A percentile compares a stretch with the other conserved stretches of the same genome.
Conservation (phyloP, 768 basidiomycete species). For the Podaxis sp. region DNA sequence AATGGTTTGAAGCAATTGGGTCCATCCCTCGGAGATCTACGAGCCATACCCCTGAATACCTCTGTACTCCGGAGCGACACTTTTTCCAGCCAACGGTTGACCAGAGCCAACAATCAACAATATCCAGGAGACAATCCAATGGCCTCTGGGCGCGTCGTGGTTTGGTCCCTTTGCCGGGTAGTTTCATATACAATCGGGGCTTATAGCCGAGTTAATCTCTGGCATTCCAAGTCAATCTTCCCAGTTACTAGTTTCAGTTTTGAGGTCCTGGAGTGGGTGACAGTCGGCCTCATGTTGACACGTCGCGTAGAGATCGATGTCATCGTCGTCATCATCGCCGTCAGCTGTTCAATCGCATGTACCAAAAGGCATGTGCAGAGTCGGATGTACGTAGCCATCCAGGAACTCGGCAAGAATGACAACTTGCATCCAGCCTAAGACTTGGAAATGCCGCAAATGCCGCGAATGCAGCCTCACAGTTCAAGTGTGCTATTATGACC, state of each 20-base stretch:
- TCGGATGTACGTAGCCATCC: neutral
- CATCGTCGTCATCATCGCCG: neutral
- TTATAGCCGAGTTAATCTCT: conserved; percentile 7
- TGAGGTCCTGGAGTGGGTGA: neutral
- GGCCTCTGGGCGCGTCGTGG: neutral
- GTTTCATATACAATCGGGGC: neutral
- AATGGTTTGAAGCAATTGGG: neutral
- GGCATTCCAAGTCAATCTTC: neutral
- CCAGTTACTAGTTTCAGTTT: neutral
- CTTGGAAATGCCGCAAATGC: neutral
- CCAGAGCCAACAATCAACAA: neutral
- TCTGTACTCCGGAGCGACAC: neutral
- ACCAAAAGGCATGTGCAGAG: neutral
- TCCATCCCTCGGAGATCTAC: neutral
- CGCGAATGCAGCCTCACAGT: neutral
- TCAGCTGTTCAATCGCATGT: neutral
- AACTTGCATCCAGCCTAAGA: neutral
- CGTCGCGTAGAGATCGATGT: conserved; percentile 4
- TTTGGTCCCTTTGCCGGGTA: neutral
- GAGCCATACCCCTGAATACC: neutral
- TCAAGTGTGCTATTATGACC: neutral
- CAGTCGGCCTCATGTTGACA: neutral
- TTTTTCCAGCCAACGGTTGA: neutral
- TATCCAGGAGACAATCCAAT: neutral
- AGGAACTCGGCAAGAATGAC: neutral